These are phyloP conservation scores for Leishmania braziliensis DNA, from an alignment of 208 protist genomes.

Conservation along the genomic window DNA sequence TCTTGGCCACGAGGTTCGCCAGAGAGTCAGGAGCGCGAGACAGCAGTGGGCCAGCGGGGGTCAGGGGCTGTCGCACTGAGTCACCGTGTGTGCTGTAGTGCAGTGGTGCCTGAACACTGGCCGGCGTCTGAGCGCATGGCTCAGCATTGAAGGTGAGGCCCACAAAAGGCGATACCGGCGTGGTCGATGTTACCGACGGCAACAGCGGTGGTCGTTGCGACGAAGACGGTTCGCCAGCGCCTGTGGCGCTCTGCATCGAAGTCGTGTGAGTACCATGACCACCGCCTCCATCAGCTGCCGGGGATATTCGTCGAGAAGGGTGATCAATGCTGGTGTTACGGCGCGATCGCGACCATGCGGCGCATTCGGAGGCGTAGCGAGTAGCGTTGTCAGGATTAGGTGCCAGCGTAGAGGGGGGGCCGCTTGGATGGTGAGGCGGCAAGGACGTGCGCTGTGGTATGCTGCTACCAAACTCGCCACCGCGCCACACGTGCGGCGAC, in stretches of 20 bases:
- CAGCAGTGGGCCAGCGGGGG: not conserved
- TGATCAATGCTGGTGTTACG: not conserved
- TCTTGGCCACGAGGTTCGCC: constrained; percentile 23
- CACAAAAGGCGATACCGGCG: not conserved
- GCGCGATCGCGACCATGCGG: not conserved
- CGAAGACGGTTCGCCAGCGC: not conserved
- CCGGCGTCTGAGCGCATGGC: not conserved
- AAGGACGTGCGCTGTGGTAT: not conserved
- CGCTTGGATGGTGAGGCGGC: constrained; percentile 5
- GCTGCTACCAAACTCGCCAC: not conserved
- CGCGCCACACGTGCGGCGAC: not conserved
- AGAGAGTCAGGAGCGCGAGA: constrained; percentile 9
- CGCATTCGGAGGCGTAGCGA: not conserved
- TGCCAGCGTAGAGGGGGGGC: not conserved
- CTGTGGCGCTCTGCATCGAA: not conserved
- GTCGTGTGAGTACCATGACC: not conserved
- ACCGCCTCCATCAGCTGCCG: not conserved
- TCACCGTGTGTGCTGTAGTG: not conserved
- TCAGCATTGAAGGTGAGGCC: not conserved
- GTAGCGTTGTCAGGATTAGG: not conserved
- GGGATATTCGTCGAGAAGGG: not conserved
- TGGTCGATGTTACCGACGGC: not conserved
- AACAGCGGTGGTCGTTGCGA: constrained; percentile 5
- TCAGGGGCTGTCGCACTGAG: not conserved
- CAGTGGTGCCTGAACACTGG: not conserved